phyloP scores from a whole-genome alignment of 257 asterid genomes.

The Sherardia arvensis region DNA sequence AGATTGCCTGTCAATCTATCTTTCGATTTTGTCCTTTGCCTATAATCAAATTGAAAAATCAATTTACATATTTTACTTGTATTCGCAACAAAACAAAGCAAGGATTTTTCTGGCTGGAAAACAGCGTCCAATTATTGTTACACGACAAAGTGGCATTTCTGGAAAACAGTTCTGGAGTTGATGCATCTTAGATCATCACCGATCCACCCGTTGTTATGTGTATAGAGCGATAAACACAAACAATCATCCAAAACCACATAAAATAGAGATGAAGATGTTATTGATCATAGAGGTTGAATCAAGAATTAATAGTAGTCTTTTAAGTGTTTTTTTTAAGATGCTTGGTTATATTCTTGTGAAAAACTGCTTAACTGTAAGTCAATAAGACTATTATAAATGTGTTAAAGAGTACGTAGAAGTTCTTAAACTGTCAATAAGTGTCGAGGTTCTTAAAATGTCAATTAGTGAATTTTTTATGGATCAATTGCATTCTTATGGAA shows the following conservation, averaged over 20 bases:
- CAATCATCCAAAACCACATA: neutral
- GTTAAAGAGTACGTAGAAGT: no score
- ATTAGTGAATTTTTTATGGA: no score
- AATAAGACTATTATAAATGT: no score
- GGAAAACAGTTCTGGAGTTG: neutral
- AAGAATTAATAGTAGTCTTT: no score
- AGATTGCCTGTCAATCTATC: conserved; percentile 3
- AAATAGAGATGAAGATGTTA: neutral
- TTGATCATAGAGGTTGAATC: neutral
- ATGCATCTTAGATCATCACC: neutral
- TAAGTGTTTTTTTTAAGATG: no score
- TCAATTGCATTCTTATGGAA: no score
- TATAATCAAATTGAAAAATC: neutral
- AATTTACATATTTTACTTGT: neutral
- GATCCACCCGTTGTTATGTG: neutral
- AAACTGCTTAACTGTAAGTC: no score
- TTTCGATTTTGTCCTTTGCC: conserved; percentile 7
- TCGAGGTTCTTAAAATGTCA: no score
- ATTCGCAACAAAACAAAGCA: conserved; percentile 2
- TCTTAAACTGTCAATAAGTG: no score
- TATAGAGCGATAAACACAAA: neutral
- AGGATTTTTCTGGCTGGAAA: neutral
- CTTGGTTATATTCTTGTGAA: no score
- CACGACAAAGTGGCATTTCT: neutral
- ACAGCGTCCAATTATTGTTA: neutral